Percentiles rank a stretch among this genome's conserved stretches.
These are phyloP conservation scores for Aspergillus sp. DNA, from an alignment of 2,329 filamentous ascomycete genomes.

Conservation along the genomic window DNA sequence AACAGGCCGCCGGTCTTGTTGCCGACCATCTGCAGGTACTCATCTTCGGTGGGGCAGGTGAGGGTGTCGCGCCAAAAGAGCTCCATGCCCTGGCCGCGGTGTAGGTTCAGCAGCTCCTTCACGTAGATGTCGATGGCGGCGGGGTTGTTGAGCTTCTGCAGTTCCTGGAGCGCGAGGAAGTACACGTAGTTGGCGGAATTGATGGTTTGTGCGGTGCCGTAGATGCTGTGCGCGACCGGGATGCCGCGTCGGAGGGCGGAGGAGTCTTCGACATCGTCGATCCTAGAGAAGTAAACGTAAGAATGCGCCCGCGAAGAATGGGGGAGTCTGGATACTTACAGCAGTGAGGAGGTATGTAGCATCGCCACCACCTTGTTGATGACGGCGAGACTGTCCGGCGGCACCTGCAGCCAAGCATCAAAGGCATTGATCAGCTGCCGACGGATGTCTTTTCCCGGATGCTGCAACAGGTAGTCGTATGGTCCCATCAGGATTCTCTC, in stretches of 20 bases:
- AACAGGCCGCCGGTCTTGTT: slow-evolving; percentile 51
- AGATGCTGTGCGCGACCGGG: slow-evolving; percentile 50
- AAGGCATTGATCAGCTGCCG: slow-evolving; percentile 45
- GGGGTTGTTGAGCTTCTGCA: slow-evolving; percentile 39
- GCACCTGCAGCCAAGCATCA: slow-evolving; percentile 44
- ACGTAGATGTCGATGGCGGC: slow-evolving; percentile 44
- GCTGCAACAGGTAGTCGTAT: slow-evolving; percentile 44
- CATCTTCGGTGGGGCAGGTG: slow-evolving; percentile 45
- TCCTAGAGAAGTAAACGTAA: slow-evolving; percentile 21
- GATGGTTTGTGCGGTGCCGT: slow-evolving; percentile 51
- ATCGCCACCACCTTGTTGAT: slow-evolving; percentile 45
- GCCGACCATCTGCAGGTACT: slow-evolving; percentile 50
- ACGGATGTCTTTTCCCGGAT: slow-evolving; percentile 47
- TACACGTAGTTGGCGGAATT: slow-evolving; percentile 52
- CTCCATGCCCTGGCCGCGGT: slow-evolving; percentile 49
- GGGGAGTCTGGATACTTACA: slow-evolving; percentile 29
- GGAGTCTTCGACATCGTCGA: slow-evolving; percentile 52
- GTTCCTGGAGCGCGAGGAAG: slow-evolving; percentile 44
- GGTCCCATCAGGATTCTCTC: slow-evolving; percentile 44
- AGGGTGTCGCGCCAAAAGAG: slow-evolving; percentile 48
- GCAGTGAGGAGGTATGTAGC: slow-evolving; percentile 45
- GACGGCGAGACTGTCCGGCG: slow-evolving; percentile 36
- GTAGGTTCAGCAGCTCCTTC: slow-evolving; percentile 46
- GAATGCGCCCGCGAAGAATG: not conserved
- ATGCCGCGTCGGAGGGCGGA: slow-evolving; percentile 48